Percentiles rank a stretch among this genome's conserved stretches.
phyloP scores from a whole-genome alignment of 129 eudicot species.

The Flaveria brownii region DNA sequence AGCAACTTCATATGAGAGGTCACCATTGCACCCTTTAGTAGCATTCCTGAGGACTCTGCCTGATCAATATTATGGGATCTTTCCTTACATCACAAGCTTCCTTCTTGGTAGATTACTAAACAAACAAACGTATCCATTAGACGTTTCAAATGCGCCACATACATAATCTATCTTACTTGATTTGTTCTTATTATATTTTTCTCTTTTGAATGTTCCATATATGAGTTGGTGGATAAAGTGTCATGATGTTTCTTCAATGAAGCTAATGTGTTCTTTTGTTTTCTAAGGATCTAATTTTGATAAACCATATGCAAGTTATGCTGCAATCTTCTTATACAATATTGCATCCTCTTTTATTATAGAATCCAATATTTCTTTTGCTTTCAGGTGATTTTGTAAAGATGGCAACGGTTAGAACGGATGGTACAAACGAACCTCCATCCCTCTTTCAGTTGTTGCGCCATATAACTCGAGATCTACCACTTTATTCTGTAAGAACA shows the following conservation, averaged over 20 bases:
- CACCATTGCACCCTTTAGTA: constrained; percentile 62
- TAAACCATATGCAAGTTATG: background rate
- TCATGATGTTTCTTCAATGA: too few species aligned
- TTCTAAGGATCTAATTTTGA: background rate
- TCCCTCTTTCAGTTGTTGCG: constrained; percentile 33
- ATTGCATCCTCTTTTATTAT: background rate
- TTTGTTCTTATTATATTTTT: too few species aligned
- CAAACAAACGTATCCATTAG: background rate
- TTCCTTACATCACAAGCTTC: constrained; percentile 66
- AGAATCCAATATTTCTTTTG: constrained; percentile 1
- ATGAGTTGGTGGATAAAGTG: too few species aligned
- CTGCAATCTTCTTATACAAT: background rate
- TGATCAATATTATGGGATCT: constrained; percentile 53
- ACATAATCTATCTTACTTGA: too few species aligned
- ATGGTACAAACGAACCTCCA: constrained; percentile 25
- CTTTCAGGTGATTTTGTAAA: constrained; percentile 74
- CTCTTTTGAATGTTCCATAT: too few species aligned
- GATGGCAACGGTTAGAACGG: constrained; percentile 62
- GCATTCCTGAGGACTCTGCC: constrained; percentile 69
- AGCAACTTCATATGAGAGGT: constrained; percentile 89
- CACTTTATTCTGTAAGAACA: constrained; percentile 22
- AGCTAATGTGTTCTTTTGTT: background rate
- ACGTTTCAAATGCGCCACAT: too few species aligned
- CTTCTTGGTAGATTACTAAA: constrained; percentile 53
- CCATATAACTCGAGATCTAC: constrained; percentile 54